Base-by-base conservation (phyloP, 2,329 filamentous ascomycete species). In the Clarireedia homoeocarpa region DNA sequence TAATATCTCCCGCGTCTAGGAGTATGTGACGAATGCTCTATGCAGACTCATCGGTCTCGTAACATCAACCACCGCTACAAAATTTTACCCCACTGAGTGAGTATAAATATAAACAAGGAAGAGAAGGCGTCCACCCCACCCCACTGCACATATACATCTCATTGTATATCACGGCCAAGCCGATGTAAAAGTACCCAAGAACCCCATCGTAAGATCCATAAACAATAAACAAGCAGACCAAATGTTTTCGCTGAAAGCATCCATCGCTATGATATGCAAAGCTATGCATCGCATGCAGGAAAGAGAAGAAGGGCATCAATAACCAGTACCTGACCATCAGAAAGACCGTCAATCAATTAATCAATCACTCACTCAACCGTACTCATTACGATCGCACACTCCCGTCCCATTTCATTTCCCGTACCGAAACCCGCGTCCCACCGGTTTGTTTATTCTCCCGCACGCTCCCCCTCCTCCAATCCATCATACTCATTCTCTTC, bases 381-480 rank as follows among this genome's bases (percentile, higher is more conserved):
- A 20, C 23, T 10, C 20, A 34, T 51, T 44, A 55, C 20, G 53
- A 55, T 51, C 53, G 36, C 38, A 55, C 53, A 15, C 53, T 55
- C 24, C 53, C 53, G 36, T 55, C 53, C 53, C 53, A 55, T 6
- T 55, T 55, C 38, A 55, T 26, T 30, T 55, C 53, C 26, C 47
- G 34, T 20, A 55, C 53, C 30, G 46, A 42, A 15, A 55, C 38
- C 36, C 49, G 46, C 53, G 46, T 51, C 4, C 46, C 47, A 17
- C 34, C 53, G 4, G 12, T 5, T 15, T 50, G 20, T 26, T 55
- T 55, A 3, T 14, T 23, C 10, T 26, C 53, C 47, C 26, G 50
- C 49, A 51, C 9, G 38, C 53, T 51, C 4, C 53, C 53, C 12
- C 53, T 36, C 9, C 46, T 55, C 53, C 53, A 55, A 36, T 55